Evolutionary conservation across 331 rosid genomes (phyloP).

Genomic region (Acacia concinna): DNA sequence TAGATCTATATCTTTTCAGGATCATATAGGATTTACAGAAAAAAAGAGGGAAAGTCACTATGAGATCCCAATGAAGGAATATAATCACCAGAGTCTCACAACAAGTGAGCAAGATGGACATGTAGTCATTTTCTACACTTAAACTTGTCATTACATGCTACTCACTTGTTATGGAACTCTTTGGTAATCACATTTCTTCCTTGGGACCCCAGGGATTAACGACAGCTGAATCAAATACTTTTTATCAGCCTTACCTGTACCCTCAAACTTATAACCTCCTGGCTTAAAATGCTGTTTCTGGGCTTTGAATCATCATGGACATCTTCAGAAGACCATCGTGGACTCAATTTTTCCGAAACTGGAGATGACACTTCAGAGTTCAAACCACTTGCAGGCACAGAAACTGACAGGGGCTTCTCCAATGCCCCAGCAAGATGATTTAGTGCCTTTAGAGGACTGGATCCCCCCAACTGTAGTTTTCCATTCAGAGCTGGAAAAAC

Average conservation of each 20-base stretch:
- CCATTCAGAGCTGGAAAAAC: slow-evolving; percentile 58
- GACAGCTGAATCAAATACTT: slow-evolving; percentile 3
- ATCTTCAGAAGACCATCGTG: slow-evolving; percentile 58
- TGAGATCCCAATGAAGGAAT: too few species aligned
- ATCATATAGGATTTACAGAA: slow-evolving; percentile 16
- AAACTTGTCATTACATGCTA: neutral
- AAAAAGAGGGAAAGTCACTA: neutral
- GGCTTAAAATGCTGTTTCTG: slow-evolving; percentile 67
- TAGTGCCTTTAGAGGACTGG: slow-evolving; percentile 46
- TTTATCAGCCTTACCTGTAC: slow-evolving; percentile 61
- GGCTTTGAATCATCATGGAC: slow-evolving; percentile 49
- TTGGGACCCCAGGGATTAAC: neutral
- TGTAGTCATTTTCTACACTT: neutral
- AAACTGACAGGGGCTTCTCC: slow-evolving; percentile 46
- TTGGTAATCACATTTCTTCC: neutral
- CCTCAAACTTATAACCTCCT: slow-evolving; percentile 68
- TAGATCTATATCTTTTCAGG: neutral
- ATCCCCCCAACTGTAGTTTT: slow-evolving; percentile 44
- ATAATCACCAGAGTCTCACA: neutral
- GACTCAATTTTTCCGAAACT: slow-evolving; percentile 64
- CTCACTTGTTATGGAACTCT: neutral
- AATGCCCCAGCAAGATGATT: slow-evolving; percentile 41
- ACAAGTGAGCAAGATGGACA: neutral
- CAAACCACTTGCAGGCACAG: slow-evolving; percentile 53
- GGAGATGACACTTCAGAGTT: slow-evolving; percentile 72